Conservation (phyloP, 805 yeast genomes). For the Zygosaccharomyces rouxii region DNA sequence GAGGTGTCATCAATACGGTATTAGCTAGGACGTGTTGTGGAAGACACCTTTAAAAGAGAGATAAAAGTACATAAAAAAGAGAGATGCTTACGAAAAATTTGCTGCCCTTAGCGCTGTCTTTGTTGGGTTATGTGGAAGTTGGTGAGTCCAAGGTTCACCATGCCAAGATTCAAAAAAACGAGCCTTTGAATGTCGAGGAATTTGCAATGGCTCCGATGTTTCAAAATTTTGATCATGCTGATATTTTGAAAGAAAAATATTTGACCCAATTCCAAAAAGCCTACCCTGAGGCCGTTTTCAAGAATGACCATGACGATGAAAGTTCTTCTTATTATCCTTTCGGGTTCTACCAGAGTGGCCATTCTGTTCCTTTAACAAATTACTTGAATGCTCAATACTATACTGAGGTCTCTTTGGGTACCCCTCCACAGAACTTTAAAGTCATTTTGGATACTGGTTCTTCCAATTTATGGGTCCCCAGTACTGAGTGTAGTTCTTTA, state of each 20-base stretch:
- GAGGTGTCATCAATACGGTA: background rate
- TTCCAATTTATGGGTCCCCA: conserved; percentile 95
- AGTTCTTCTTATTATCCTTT: conserved; percentile 4
- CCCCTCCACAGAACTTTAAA: conserved; percentile 91
- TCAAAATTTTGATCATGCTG: conserved; percentile 43
- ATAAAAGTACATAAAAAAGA: background rate
- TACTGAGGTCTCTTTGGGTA: conserved; percentile 85
- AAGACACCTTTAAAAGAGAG: background rate
- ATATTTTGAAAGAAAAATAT: conserved; percentile 60
- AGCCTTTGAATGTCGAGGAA: conserved; percentile 47
- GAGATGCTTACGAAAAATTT: conserved; percentile 6
- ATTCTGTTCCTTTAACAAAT: conserved; percentile 83
- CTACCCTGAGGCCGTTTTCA: conserved; percentile 38
- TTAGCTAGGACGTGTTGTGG: background rate
- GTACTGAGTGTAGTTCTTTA: conserved; percentile 80
- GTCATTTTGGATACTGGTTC: conserved; percentile 96
- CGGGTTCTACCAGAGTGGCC: conserved; percentile 34
- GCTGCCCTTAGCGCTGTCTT: conserved; percentile 29
- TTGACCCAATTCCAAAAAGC: conserved; percentile 44
- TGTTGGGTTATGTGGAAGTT: conserved; percentile 21
- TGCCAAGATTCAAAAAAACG: conserved; percentile 55
- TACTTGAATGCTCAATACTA: conserved; percentile 95
- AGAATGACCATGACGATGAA: conserved; percentile 15
- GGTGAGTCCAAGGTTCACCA: conserved; percentile 51
- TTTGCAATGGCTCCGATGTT: conserved; percentile 46